These are phyloP conservation scores for Diaporthe eres DNA, from an alignment of 2,329 filamentous ascomycete genomes.

Conservation along the genomic window DNA sequence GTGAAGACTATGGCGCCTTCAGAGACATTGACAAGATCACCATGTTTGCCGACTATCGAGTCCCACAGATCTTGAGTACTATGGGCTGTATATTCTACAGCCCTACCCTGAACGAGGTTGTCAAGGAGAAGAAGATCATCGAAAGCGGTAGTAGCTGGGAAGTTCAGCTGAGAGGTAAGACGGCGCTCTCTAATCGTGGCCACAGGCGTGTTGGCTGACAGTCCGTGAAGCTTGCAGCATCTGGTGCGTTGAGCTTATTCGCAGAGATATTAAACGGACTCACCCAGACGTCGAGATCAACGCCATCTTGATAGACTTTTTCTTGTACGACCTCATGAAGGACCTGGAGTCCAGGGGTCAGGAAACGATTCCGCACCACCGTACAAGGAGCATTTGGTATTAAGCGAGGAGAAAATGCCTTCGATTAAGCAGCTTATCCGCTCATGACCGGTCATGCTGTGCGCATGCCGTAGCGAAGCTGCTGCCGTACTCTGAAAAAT, in stretches of 20 bases:
- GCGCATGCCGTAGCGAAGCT: neutral
- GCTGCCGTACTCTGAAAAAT: neutral
- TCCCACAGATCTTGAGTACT: constrained; percentile 91
- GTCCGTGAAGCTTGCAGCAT: constrained; percentile 81
- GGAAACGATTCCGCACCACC: constrained; percentile 83
- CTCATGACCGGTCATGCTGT: neutral
- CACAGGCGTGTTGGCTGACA: neutral
- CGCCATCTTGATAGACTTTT: constrained; percentile 96
- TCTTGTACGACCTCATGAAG: constrained; percentile 95
- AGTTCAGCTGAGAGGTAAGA: constrained; percentile 83
- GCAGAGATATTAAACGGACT: constrained; percentile 80
- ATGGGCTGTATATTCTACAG: constrained; percentile 89
- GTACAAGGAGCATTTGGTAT: constrained; percentile 96
- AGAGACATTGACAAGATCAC: constrained; percentile 94
- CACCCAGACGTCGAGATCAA: constrained; percentile 83
- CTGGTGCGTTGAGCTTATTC: constrained; percentile 93
- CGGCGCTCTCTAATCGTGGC: neutral
- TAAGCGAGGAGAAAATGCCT: constrained; percentile 55
- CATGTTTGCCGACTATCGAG: constrained; percentile 98
- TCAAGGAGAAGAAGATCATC: constrained; percentile 75
- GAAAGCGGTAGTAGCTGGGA: constrained; percentile 84
- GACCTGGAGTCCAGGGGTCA: constrained; percentile 77
- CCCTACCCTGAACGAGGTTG: constrained; percentile 80
- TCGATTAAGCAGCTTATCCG: constrained; percentile 10
- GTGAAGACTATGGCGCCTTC: constrained; percentile 83